Evolutionary conservation across 2,329 filamentous ascomycete genomes (phyloP).

Genomic region (Cryoendolithus antarcticus): DNA sequence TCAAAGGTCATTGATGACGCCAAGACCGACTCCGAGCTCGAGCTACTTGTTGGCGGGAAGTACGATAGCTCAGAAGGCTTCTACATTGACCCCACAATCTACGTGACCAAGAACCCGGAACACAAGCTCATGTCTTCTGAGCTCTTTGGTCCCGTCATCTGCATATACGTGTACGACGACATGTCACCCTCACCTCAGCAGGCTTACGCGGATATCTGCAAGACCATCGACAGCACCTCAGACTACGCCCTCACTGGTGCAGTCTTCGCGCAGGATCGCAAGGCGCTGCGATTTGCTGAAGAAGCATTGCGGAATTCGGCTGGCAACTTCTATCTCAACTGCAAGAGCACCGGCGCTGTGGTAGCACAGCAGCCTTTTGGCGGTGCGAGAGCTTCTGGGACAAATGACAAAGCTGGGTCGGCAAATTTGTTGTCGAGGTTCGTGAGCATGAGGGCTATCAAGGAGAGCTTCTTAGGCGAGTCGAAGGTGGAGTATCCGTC

Average conservation of each 20-base stretch:
- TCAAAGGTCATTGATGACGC: constrained; percentile 61
- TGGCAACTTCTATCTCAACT: constrained; percentile 77
- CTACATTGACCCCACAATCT: constrained; percentile 73
- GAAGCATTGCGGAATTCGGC: constrained; percentile 57
- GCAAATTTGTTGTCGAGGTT: constrained; percentile 37
- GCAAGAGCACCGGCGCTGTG: constrained; percentile 49
- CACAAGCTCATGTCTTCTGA: constrained; percentile 65
- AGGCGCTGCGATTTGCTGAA: constrained; percentile 53
- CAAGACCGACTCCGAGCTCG: constrained; percentile 57
- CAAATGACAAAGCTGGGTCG: constrained; percentile 45
- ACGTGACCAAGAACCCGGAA: constrained; percentile 56
- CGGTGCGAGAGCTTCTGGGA: constrained; percentile 41
- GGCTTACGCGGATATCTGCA: constrained; percentile 38
- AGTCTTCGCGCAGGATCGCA: constrained; percentile 58
- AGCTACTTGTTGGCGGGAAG: constrained; percentile 60
- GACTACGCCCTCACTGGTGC: constrained; percentile 68
- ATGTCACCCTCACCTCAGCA: constrained; percentile 21
- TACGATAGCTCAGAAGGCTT: constrained; percentile 68
- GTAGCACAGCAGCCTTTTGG: constrained; percentile 28
- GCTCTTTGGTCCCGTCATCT: constrained; percentile 68
- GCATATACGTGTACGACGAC: constrained; percentile 66
- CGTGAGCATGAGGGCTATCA: constrained; percentile 43
- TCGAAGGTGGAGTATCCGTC: constrained; percentile 40
- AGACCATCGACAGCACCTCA: constrained; percentile 49
- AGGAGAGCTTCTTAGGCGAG: constrained; percentile 41